Conservation (phyloP, 1,284 basidiomycete species). For the Spongiforma sp. region DNA sequence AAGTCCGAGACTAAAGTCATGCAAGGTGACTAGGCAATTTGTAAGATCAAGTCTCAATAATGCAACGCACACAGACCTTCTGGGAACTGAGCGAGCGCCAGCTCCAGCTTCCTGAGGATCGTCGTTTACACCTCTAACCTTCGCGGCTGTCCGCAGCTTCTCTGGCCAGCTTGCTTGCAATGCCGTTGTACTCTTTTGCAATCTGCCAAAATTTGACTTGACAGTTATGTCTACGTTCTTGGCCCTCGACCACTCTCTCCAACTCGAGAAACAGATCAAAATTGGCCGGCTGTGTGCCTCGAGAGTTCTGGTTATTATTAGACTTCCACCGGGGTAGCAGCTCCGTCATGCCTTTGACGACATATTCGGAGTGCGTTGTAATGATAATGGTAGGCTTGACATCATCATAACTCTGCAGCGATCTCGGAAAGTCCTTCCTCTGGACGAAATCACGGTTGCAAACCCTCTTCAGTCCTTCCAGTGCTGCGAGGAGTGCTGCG, state of each 20-base stretch:
- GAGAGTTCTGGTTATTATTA: not conserved
- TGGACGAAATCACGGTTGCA: no score
- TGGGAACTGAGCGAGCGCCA: no score
- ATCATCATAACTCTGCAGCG: no score
- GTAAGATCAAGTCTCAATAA: no score
- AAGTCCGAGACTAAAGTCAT: no score
- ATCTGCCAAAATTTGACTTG: not conserved
- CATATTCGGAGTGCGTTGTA: slow-evolving; percentile 42
- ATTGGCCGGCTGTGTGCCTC: not conserved
- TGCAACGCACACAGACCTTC: no score
- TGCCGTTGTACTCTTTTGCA: not conserved
- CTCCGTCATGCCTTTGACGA: slow-evolving; percentile 41
- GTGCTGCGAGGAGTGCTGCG: slow-evolving; percentile 42
- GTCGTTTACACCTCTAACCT: no score
- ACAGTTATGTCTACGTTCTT: not conserved
- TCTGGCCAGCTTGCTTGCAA: not conserved
- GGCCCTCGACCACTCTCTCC: not conserved
- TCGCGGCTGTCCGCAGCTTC: no score
- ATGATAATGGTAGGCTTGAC: slow-evolving; percentile 13
- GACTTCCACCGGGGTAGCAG: slow-evolving; percentile 25
- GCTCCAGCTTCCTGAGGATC: no score
- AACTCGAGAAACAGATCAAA: not conserved
- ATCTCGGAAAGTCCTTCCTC: no score
- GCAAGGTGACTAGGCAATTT: no score
- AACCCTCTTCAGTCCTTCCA: slow-evolving; percentile 17